Evolutionary conservation across 1,284 basidiomycete genomes (phyloP).

Genomic region (Chalciporus piperatoides): DNA sequence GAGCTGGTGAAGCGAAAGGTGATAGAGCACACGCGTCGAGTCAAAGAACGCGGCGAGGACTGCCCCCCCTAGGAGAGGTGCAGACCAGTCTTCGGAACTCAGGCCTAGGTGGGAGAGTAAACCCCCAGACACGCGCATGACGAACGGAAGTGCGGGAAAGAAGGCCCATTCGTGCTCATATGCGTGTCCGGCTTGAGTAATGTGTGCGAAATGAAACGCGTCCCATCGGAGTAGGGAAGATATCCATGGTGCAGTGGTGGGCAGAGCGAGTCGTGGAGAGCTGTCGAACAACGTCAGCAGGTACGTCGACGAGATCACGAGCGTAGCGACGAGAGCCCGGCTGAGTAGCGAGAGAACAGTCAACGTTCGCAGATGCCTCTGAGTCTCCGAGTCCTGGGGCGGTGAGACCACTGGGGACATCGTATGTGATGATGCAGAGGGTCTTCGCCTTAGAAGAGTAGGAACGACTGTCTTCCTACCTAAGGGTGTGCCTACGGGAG

Average conservation of each 20-base stretch:
- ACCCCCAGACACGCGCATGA: conserved; percentile 45
- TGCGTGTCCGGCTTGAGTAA: conserved; percentile 63
- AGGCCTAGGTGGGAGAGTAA: conserved; percentile 22
- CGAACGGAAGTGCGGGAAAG: conserved; percentile 63
- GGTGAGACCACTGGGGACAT: conserved; percentile 6
- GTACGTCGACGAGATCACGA: conserved; percentile 30
- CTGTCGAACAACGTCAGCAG: conserved; percentile 42
- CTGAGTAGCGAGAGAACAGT: conserved; percentile 24
- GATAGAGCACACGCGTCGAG: conserved; percentile 57
- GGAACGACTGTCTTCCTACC: too few relatives aligned
- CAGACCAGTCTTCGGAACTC: conserved; percentile 2
- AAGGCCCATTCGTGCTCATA: conserved; percentile 91
- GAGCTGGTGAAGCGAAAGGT: conserved; percentile 53
- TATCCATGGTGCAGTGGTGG: conserved; percentile 19
- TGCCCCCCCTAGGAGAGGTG: conserved; percentile 36
- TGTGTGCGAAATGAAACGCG: conserved; percentile 71
- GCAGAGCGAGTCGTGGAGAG: conserved; percentile 39
- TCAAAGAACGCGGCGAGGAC: conserved; percentile 44
- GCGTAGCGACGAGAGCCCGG: conserved; percentile 18
- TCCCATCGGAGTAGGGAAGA: conserved; percentile 80
- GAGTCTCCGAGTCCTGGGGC: background rate
- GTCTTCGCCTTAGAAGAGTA: too few relatives aligned
- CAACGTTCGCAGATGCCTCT: conserved; percentile 21
- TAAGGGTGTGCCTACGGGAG: too few relatives aligned
- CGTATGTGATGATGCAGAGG: background rate